Evolutionary conservation across 139 green algal genomes (phyloP), one percentile per base, ranked within the genome.

Genomic region (Picochlorum sp.): DNA sequence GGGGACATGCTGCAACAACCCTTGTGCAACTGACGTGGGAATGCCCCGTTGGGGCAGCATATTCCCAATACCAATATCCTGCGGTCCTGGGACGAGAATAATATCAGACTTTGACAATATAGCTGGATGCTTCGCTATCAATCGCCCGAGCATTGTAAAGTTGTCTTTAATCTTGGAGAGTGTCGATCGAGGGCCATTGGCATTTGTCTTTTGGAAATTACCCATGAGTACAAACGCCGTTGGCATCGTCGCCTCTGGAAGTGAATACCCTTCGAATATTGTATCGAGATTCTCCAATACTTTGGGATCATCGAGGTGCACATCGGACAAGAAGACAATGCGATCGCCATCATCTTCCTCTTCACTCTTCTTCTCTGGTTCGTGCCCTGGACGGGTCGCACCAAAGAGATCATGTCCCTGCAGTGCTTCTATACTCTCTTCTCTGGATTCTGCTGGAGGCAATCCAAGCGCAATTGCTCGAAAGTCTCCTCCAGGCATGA

Each of bases 331-430:
- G 54, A 96, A 71, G 41, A 96, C 74, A 6, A 90, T 41, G 6
- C 83, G 76, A 37, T 88, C 78, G n/a, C 47, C 47, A 24, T 54
- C 47, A 24, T 54, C 47, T 15, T 74, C 68, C 11, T 67, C 54
- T 5, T 26, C 63, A 37, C 77, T 62, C 49, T 56, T 62, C 49
- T 56, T 61, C 47, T 81, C 76, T 20, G 66, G 61, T 11, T 50
- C 49, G 37, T 72, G 67, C 2, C 77, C 60, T 23, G 56, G 8
- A 52, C 56, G 15, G 4, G 44, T 45, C 6, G 78, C 90, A 4
- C 90, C 90, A 70, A 95, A 95, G 47, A 95, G 81, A 65, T 95
- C 84, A 3, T 95, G 65, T 6, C 80, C 78, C 73, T 91, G 77
- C 50, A 77, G 60, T 20, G 83, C 82, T 18, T 68, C 62, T 13